Conservation (phyloP, 1,284 basidiomycete genomes). For the Schizopora paradoxa region DNA sequence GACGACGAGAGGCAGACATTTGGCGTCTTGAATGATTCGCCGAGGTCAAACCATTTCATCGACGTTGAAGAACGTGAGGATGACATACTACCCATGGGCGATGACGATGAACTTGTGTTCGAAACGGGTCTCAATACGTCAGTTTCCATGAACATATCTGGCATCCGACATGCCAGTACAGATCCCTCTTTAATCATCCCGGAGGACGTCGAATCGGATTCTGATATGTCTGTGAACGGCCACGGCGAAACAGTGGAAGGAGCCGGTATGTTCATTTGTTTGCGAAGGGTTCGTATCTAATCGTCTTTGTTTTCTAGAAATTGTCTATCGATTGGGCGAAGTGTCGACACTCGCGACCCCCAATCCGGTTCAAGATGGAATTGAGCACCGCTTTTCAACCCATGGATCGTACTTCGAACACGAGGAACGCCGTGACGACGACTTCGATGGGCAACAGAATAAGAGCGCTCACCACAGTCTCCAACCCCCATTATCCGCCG, state of each 20-base stretch:
- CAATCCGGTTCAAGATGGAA: constrained; percentile 29
- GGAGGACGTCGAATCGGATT: constrained; percentile 59
- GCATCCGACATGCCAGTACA: constrained; percentile 22
- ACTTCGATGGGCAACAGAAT: background rate
- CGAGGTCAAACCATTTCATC: no score
- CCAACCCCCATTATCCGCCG: constrained; percentile 34
- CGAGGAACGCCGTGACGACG: constrained; percentile 6
- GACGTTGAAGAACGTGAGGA: constrained; percentile 15
- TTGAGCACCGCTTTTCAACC: constrained; percentile 39
- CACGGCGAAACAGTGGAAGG: constrained; percentile 44
- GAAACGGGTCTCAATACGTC: no score
- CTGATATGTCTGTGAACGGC: constrained; percentile 44
- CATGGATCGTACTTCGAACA: constrained; percentile 27
- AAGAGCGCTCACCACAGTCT: constrained; percentile 28
- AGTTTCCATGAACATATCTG: constrained; percentile 31
- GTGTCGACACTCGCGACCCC: constrained; percentile 52
- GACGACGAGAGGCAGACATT: constrained; percentile 33
- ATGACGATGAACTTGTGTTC: constrained; percentile 17
- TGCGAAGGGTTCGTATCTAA: constrained; percentile 1
- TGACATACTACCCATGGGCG: constrained; percentile 3
- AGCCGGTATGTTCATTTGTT: constrained; percentile 20
- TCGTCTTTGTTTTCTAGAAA: constrained; percentile 29
- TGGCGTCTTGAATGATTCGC: no score
- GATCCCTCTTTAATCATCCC: constrained; percentile 40
- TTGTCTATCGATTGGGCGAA: constrained; percentile 41